Evolutionary conservation across 768 basidiomycete genomes (phyloP).

Genomic region (Suillus placidus): DNA sequence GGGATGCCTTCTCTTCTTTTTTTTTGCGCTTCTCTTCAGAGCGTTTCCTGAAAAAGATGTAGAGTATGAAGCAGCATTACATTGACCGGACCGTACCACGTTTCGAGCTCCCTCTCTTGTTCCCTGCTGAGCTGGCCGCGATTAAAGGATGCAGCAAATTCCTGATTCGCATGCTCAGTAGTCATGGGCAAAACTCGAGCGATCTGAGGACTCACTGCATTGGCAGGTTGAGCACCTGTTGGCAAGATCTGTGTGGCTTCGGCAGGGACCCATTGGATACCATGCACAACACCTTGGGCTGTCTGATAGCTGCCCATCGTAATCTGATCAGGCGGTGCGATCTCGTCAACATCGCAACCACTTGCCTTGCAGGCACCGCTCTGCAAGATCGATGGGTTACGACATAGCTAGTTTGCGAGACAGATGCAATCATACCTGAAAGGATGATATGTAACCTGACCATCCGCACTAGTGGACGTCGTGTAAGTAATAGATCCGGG

Average conservation of each 20-base stretch:
- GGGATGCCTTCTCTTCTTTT: slow-evolving; percentile 49
- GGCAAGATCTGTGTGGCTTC: slow-evolving; percentile 68
- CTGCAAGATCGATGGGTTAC: slow-evolving; percentile 38
- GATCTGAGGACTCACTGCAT: slow-evolving; percentile 42
- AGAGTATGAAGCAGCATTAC: neutral
- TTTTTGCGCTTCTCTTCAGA: slow-evolving; percentile 55
- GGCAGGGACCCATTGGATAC: slow-evolving; percentile 67
- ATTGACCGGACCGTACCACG: slow-evolving; percentile 42
- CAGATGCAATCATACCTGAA: slow-evolving; percentile 59
- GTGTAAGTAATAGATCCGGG: slow-evolving; percentile 78
- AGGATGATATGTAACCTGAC: slow-evolving; percentile 64
- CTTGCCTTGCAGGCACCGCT: slow-evolving; percentile 74
- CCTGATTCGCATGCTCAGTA: slow-evolving; percentile 38
- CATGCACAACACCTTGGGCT: slow-evolving; percentile 63
- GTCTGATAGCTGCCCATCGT: slow-evolving; percentile 64
- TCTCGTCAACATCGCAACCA: slow-evolving; percentile 9
- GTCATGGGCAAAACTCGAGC: neutral
- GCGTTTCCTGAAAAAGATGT: slow-evolving; percentile 41
- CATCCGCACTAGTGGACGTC: slow-evolving; percentile 63
- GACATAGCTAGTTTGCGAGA: slow-evolving; percentile 6
- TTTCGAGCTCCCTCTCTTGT: slow-evolving; percentile 44
- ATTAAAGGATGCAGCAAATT: slow-evolving; percentile 61
- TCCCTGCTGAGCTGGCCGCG: slow-evolving; percentile 43
- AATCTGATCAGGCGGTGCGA: slow-evolving; percentile 25
- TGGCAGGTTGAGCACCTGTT: slow-evolving; percentile 60